Evolutionary conservation across 1,284 basidiomycete species (phyloP), one percentile per base, ranked within the genome.

Genomic region (Sparassis latifolia): DNA sequence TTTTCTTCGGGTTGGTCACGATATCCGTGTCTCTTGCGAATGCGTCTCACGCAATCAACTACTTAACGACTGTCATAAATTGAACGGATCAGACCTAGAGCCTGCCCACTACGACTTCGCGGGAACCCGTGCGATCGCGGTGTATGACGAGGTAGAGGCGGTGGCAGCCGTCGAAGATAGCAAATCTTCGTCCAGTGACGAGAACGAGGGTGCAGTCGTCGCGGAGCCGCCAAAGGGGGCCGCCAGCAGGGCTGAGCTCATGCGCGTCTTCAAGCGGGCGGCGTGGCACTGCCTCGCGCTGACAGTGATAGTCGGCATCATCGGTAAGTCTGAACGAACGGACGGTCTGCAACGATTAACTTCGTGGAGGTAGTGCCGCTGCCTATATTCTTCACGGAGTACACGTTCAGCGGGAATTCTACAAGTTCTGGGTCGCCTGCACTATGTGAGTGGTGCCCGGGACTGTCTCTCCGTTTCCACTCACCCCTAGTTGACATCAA

Each of bases 351-450:
- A 31, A 38, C 35, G 32, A 48, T 46, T 32, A 33, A 27, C 47
- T 47, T 7, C 20, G 20, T 20, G 20, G 20, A 20, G 29, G 32
- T 44, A 75, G 72, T 78, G 0, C 77, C 78, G 0, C 55, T 79
- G 4, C 77, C 78, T 3, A 73, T 78, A 71, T 78, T 76, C 60
- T 76, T 77, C 62, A 71, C 72, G 33, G 69, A 71, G 50, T 80
- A 79, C 54, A 62, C 79, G 3, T 78, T 77, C 56, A 76, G 72
- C 52, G 62, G 66, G 46, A 57, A 56, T 80, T 79, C 60, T 78
- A 72, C 59, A 70, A 64, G n/a, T 76, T 76, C 58, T 80, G 77
- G 78, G 67, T 75, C 35, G 70, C 71, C 1, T 70, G 74, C 35
- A 70, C 72, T n/a, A 76, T 79, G 74, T 76, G 52, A 55, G 68